Base-by-base conservation (phyloP, 2,329 filamentous ascomycete species). In the Didymella sp. region DNA sequence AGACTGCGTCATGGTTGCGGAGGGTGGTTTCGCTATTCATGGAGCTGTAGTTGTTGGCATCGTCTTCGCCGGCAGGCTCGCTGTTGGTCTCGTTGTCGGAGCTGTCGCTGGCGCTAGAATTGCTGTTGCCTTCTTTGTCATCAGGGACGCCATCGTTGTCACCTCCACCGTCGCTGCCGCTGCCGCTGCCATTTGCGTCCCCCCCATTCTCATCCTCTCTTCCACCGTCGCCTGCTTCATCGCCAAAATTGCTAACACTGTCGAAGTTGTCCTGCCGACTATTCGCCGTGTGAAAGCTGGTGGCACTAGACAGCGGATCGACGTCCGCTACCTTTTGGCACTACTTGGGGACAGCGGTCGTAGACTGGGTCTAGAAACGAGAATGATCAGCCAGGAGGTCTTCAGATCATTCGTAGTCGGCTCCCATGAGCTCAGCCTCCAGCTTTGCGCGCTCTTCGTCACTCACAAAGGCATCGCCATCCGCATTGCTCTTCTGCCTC, bases 381-480 rank as follows among this genome's bases (percentile, higher is more conserved):
- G 12, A 9, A 13, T 19, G 19, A n/a, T 21, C 9, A 6, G 6
- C 17, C 33, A 35, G n/a, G n/a, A 11, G n/a, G 17, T 35, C 33
- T 19, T n/a, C n/a, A 35, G n/a, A 12, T 54, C 68, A 72, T 22
- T 66, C 63, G 57, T 64, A 59, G 35, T 74, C 64, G 4, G 68
- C 63, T 21, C 67, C 67, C 50, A 64, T 60, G 47, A 74, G 67
- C 49, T 75, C 73, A 2, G 73, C 72, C 37, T 76, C 71, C 4
- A 74, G 67, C 53, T 72, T 60, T 12, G 71, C 70, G 19, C 66
- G 65, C 38, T 61, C 62, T 17, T 71, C 64, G 17, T 57, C 54
- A 35, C 54, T 52, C 54, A 45, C 37, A 52, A 48, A 48, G 11
- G 48, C 22, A 19, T 64, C 61, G 19, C 54, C 54, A 6, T 61